A percentile compares a stretch with the other conserved stretches of the same genome.
Conservation (phyloP, 306 rosid species). For the Cicer yamashitae region DNA sequence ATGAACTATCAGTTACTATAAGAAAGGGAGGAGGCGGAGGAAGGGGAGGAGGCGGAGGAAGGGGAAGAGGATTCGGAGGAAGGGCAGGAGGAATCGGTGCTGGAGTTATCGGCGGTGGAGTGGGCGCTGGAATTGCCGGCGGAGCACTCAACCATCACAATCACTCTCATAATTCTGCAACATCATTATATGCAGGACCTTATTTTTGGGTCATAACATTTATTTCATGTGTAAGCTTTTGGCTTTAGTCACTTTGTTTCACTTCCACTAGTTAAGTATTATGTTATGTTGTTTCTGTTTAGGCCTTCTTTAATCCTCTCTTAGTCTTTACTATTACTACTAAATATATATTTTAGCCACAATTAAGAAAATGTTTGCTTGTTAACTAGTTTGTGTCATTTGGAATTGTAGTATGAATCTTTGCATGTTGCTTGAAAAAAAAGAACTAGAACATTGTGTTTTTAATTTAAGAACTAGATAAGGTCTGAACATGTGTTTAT, state of each 20-base stretch:
- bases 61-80: background rate
- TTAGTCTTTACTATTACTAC: background rate
- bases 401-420: background rate
- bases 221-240: constrained; percentile 21
- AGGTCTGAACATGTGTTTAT: too few relatives aligned
- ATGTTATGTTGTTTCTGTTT: background rate
- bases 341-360: background rate
- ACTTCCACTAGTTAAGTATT: constrained; percentile 2
- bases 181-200: constrained; percentile 29
- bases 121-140: background rate
- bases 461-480: background rate
- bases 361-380: constrained; percentile 11
- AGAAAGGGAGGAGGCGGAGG: constrained; percentile 24
- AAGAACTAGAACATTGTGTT: background rate
- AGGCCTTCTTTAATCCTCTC: background rate
- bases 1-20: constrained; percentile 6
- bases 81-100: background rate
- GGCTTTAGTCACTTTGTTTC: constrained; percentile 31
- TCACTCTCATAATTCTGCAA: constrained; percentile 18
- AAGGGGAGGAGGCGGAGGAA: background rate
- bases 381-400: background rate
- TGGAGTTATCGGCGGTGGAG: background rate
- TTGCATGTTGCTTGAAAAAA: background rate
- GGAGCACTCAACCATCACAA: background rate
- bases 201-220: constrained; percentile 12